Base-by-base conservation (phyloP, 345 rosid genomes). In the Hibiscus mutabilis region DNA sequence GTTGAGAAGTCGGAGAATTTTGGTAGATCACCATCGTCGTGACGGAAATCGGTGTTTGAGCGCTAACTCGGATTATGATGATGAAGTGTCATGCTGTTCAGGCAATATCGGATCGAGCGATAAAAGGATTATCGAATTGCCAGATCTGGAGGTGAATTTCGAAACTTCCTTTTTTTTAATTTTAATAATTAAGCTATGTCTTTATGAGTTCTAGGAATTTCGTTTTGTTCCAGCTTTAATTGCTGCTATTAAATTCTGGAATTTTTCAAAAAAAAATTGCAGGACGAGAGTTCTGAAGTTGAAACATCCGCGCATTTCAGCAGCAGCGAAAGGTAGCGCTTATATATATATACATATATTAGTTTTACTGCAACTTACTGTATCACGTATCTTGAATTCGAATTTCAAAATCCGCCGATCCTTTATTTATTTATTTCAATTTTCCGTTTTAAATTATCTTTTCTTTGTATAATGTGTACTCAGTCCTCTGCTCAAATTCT, bases 101-200 rank as follows among this genome's bases (percentile, higher is more conserved):
- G 81, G 85, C 79, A 79, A 82, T n/a, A 24, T 46, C 53, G 84
- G 85, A 81, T 83, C 84, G 35, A 77, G 81, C 57, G 83, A 73
- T 74, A 25, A 16, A 76, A 67, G 59, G 71, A 67, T 67, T 27
- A 77, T 68, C 18, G 59, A 78, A 71, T 79, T 73, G 35, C 63
- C 77, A 82, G 87, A 89, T 89, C 86, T 84, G 77, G 82, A 86
- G 87, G 89, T 84, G 74, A 31, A 60, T 22, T 61, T 53, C 3
- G 29, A 31, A 29, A 55, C 14, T 58, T 24, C 3, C 7, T 24
- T 0, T 21, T 24, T 22, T 8, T 0, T 2, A 18, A 22, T 49
- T 15, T 47, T 49, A 22, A 19, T 14, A 63, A 14, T 21, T 56
- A 8, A 16, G 58, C 24, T 9, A 52, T 22, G 16, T 57, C 69